These are phyloP conservation scores for Sindora glabra DNA, from an alignment of 306 rosid genomes.

Conservation along the genomic window DNA sequence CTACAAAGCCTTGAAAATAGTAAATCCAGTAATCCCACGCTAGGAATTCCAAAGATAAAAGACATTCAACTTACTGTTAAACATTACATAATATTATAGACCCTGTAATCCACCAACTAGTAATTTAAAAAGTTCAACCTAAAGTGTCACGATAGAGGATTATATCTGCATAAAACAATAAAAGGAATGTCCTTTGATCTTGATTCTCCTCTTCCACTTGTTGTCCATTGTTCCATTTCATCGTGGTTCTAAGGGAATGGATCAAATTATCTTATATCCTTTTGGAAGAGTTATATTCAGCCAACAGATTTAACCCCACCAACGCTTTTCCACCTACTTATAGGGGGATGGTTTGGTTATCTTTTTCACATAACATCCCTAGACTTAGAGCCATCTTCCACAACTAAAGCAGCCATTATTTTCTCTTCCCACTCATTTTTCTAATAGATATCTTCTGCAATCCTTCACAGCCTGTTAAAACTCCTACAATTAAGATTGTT, in stretches of 20 bases:
- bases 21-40: not conserved
- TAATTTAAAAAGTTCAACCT: conserved; percentile 18
- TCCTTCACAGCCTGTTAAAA: not conserved
- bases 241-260: conserved; percentile 42
- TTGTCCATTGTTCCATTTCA: conserved; percentile 20
- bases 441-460: not conserved
- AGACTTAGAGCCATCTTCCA: conserved; percentile 10
- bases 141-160: conserved; percentile 10
- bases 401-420: not conserved
- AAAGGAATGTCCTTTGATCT: conserved; percentile 22
- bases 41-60: not conserved
- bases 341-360: conserved; percentile 27
- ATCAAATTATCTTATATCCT: conserved; percentile 42
- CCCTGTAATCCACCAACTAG: conserved; percentile 17
- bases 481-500: not conserved
- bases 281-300: conserved; percentile 43
- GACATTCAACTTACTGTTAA: not conserved
- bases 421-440: not conserved
- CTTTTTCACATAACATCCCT: conserved; percentile 20
- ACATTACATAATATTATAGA: too few relatives aligned
- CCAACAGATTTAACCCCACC: conserved; percentile 43
- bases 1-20: not conserved
- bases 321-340: conserved; percentile 34
- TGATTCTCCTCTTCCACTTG: conserved; percentile 43
- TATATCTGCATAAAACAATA: conserved; percentile 22